Conservation (phyloP, 2,329 filamentous ascomycete genomes). For the Stylonectria norvegica region DNA sequence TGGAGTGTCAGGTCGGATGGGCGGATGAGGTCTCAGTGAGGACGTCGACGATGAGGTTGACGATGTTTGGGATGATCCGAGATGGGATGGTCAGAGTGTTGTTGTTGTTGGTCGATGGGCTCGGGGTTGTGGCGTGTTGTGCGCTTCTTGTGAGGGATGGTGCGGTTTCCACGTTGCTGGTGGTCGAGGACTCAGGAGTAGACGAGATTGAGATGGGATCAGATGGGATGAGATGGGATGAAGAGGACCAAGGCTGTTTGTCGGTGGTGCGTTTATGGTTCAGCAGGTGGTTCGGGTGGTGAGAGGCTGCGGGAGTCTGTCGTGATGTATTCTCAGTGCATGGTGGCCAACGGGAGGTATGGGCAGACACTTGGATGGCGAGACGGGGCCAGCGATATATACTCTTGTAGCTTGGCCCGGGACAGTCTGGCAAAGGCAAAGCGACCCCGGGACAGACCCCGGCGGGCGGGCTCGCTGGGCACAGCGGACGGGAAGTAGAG, state of each 20-base stretch:
- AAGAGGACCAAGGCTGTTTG: constrained; percentile 14
- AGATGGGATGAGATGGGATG: background rate
- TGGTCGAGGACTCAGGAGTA: background rate
- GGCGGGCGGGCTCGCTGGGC: constrained; percentile 2
- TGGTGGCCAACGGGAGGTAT: constrained; percentile 20
- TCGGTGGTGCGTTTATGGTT: constrained; percentile 23
- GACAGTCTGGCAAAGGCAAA: background rate
- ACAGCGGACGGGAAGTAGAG: constrained; percentile 9
- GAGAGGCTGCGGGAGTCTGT: constrained; percentile 24
- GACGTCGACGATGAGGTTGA: constrained; percentile 4
- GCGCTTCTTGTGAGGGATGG: background rate
- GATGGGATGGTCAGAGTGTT: constrained; percentile 4
- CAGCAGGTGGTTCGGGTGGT: too few relatives aligned
- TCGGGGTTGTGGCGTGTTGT: constrained; percentile 3
- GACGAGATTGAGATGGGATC: background rate
- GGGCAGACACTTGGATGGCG: constrained; percentile 27
- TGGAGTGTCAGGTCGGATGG: background rate
- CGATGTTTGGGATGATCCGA: constrained; percentile 9
- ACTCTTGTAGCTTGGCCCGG: constrained; percentile 21
- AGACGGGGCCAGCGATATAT: constrained; percentile 31
- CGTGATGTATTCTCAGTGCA: constrained; percentile 26
- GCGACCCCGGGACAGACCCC: constrained; percentile 3
- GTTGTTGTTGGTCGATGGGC: constrained; percentile 8
- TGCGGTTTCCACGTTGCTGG: too few relatives aligned
- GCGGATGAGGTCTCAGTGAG: background rate